phyloP scores from a whole-genome alignment of 1,284 basidiomycete species.

The Meira nashicola region DNA sequence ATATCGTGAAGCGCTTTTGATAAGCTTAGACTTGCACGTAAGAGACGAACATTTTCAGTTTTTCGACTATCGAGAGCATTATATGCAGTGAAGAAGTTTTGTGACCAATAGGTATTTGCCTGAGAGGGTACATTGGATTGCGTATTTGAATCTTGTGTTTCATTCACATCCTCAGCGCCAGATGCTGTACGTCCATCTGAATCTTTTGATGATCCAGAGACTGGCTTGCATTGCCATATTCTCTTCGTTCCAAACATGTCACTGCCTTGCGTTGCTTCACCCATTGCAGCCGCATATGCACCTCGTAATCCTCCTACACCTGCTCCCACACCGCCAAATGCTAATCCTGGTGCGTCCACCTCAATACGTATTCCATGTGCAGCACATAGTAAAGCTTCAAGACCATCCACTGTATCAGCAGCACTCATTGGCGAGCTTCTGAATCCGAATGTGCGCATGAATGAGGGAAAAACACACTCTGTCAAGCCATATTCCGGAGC shows the following conservation, averaged over 20 bases:
- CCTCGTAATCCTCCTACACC: slow-evolving; percentile 14
- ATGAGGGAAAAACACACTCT: slow-evolving; percentile 87
- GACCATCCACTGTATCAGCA: slow-evolving; percentile 85
- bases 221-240: slow-evolving; percentile 19
- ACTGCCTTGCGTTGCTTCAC: slow-evolving; percentile 8
- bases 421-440: slow-evolving; percentile 79
- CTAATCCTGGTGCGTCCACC: slow-evolving; percentile 58
- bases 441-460: slow-evolving; percentile 85
- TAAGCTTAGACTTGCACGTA: slow-evolving; percentile 73
- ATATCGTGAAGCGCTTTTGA: slow-evolving; percentile 87
- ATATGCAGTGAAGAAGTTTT: slow-evolving; percentile 43
- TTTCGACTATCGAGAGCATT: slow-evolving; percentile 33
- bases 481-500: slow-evolving; percentile 95
- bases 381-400: slow-evolving; percentile 81
- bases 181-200: neutral
- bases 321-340: slow-evolving; percentile 22
- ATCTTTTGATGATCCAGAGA: neutral
- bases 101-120: slow-evolving; percentile 18
- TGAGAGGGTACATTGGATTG: slow-evolving; percentile 13
- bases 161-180: slow-evolving; percentile 59
- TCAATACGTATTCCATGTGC: slow-evolving; percentile 84
- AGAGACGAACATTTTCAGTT: slow-evolving; percentile 61
- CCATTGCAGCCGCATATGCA: slow-evolving; percentile 11
- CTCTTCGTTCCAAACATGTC: slow-evolving; percentile 36
- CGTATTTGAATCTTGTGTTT: slow-evolving; percentile 66